Conservation (phyloP, 2,329 filamentous ascomycete species). For the Chrysosporium queenslandicum region DNA sequence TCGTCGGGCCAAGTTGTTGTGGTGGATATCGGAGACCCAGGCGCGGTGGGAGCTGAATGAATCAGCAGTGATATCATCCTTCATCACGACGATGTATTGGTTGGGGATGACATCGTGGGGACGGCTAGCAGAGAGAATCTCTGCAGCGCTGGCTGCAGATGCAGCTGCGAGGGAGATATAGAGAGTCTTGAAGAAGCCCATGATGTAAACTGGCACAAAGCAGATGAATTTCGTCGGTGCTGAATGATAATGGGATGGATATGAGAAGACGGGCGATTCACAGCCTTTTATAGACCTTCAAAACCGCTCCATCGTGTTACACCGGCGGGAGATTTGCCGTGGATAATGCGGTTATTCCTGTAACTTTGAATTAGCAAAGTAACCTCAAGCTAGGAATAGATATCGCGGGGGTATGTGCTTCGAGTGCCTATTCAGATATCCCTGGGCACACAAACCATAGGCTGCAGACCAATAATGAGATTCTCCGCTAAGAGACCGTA, state of each 20-base stretch:
- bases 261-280: neutral
- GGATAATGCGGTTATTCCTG: neutral
- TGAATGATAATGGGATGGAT: neutral
- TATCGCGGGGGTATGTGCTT: neutral
- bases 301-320: neutral
- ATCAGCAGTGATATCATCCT: slow-evolving; percentile 7
- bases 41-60: slow-evolving; percentile 6
- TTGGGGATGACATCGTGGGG: slow-evolving; percentile 10
- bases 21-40: slow-evolving; percentile 9
- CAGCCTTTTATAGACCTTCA: neutral
- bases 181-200: slow-evolving; percentile 9
- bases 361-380: neutral
- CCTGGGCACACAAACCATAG: neutral
- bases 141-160: slow-evolving; percentile 2
- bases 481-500: neutral
- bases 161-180: slow-evolving; percentile 1
- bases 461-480: neutral
- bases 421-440: slow-evolving; percentile 2
- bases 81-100: slow-evolving; percentile 15
- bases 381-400: neutral
- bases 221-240: neutral
- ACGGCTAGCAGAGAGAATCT: slow-evolving; percentile 1
- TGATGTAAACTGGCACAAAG: neutral
- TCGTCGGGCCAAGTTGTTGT: slow-evolving; percentile 4
- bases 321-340: neutral